phyloP scores from a whole-genome alignment of 345 rosid species.

The Pistacia atlantica region DNA sequence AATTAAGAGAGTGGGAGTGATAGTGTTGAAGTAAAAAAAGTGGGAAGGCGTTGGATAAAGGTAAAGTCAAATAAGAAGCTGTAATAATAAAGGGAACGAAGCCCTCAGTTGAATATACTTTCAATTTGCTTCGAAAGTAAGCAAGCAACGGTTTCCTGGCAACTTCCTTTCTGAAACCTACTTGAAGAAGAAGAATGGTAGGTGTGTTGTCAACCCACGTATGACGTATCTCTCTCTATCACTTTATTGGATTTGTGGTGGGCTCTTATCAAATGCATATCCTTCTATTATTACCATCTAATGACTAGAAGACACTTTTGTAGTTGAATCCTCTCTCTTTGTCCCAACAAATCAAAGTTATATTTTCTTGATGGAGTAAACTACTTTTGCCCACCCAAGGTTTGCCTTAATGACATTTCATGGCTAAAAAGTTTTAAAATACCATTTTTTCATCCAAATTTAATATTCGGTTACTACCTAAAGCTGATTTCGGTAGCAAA shows the following conservation, averaged over 20 bases:
- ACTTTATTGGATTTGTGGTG: not conserved
- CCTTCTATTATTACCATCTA: not conserved
- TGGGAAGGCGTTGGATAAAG: not conserved
- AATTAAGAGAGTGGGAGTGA: too few species aligned
- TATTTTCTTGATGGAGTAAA: too few species aligned
- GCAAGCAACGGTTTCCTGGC: constrained; percentile 3
- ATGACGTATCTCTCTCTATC: not conserved
- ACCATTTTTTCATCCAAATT: too few species aligned
- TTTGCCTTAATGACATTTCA: too few species aligned
- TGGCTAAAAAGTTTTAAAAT: too few species aligned
- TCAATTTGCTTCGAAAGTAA: not conserved
- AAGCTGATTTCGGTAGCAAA: too few species aligned
- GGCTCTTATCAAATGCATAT: not conserved
- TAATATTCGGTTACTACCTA: too few species aligned
- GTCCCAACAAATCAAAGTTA: too few species aligned
- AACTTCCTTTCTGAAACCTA: constrained; percentile 1
- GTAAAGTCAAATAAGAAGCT: not conserved
- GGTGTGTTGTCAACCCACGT: not conserved
- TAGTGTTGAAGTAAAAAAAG: not conserved
- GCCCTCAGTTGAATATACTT: too few species aligned
- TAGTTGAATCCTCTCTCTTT: too few species aligned
- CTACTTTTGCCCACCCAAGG: too few species aligned
- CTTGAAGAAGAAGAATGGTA: not conserved
- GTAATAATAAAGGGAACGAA: too few species aligned
- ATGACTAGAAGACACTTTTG: not conserved